Conservation (phyloP, 2,329 filamentous ascomycete genomes). For the Coniochaeta ligniaria region DNA sequence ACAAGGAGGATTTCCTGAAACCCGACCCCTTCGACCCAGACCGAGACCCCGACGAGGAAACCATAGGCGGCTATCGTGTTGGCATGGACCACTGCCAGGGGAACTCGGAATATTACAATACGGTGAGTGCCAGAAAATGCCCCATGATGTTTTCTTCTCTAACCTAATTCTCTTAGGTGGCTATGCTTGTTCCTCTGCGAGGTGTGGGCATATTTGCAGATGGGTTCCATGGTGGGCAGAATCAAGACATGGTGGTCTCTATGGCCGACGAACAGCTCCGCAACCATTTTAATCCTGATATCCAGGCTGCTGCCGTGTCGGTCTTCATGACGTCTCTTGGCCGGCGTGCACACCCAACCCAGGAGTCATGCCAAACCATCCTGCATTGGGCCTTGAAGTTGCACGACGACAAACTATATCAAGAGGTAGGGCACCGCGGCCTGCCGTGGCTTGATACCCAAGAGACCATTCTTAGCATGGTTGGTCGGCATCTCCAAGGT, state of each 20-base stretch:
- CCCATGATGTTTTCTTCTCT: not conserved
- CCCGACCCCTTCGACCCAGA: not conserved
- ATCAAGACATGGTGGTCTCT: not conserved
- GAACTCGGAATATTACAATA: not conserved
- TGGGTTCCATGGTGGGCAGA: not conserved
- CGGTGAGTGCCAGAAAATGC: not conserved
- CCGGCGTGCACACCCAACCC: not conserved
- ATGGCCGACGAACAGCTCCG: not conserved
- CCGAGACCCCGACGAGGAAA: not conserved
- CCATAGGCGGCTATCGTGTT: not conserved
- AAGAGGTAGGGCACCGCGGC: not conserved
- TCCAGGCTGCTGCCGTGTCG: not conserved
- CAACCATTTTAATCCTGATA: not conserved
- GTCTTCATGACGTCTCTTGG: not conserved
- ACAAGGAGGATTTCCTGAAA: not conserved
- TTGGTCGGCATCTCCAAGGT: not conserved
- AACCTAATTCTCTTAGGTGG: not conserved
- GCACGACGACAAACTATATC: not conserved
- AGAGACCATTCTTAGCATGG: not conserved
- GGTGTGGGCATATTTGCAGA: not conserved
- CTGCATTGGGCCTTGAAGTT: not conserved
- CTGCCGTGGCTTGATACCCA: not conserved
- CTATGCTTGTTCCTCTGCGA: not conserved
- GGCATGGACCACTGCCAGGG: not conserved
- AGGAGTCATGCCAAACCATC: not conserved